Percentiles rank a stretch among this genome's conserved stretches.
These are phyloP conservation scores for Magnaporthales sp. DNA, from an alignment of 2,329 filamentous ascomycete genomes.

Conservation along the genomic window DNA sequence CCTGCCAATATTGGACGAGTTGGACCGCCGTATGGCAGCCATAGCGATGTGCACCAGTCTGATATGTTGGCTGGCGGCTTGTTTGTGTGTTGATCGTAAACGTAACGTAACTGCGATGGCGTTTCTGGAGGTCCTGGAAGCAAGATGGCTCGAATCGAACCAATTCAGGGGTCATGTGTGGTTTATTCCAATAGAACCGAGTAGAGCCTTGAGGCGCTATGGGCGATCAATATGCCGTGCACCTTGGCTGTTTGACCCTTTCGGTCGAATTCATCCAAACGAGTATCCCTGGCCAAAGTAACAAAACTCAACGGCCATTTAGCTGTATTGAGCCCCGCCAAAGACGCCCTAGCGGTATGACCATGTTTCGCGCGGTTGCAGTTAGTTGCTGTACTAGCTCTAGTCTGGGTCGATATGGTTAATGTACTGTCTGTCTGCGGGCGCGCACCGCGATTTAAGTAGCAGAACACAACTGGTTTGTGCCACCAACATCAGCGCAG, in stretches of 20 bases:
- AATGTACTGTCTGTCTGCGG: neutral
- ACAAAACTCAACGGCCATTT: neutral
- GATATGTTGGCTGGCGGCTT: neutral
- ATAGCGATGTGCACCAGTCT: neutral
- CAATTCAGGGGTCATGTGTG: neutral
- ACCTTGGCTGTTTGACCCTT: neutral
- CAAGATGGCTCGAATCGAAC: neutral
- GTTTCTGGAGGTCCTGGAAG: neutral
- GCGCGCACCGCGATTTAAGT: neutral
- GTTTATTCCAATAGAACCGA: neutral
- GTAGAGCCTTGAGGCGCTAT: neutral
- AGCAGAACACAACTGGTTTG: neutral
- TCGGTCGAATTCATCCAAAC: too few species aligned
- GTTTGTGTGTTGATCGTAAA: neutral
- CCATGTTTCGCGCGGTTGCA: neutral
- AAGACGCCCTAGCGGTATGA: neutral
- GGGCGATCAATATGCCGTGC: neutral
- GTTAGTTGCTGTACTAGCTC: neutral
- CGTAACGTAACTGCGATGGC: neutral
- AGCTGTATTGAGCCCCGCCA: neutral
- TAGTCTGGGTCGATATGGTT: neutral
- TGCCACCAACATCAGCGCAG: too few species aligned
- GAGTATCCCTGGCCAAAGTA: too few species aligned
- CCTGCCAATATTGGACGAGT: conserved; percentile 2
- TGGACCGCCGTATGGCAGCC: conserved; percentile 2